phyloP scores from a whole-genome alignment of 805 yeast genomes.

The Wickerhamiella vanderwaltii region DNA sequence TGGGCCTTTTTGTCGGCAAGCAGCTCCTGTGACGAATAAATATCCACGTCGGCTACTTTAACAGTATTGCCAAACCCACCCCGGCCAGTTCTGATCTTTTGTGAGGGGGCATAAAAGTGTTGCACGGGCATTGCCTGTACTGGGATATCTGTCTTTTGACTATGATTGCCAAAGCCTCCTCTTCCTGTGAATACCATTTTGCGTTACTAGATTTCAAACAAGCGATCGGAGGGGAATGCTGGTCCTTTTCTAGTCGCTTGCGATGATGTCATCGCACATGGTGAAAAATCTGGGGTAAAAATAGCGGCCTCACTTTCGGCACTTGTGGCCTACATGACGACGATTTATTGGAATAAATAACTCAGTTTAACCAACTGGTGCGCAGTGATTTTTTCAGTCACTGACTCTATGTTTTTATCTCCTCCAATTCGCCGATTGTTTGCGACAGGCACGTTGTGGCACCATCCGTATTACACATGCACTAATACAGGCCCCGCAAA shows the following conservation, averaged over 20 bases:
- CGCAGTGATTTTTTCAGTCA: too few relatives aligned
- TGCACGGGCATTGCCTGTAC: slow-evolving; percentile 27
- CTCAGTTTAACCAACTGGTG: too few relatives aligned
- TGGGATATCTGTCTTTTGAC: slow-evolving; percentile 8
- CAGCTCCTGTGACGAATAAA: slow-evolving; percentile 26
- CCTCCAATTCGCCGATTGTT: background rate
- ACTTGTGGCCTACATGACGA: too few relatives aligned
- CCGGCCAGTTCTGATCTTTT: slow-evolving; percentile 28
- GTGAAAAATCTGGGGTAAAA: slow-evolving; percentile 8
- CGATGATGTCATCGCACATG: slow-evolving; percentile 8
- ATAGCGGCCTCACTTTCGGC: too few relatives aligned
- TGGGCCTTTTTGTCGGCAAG: slow-evolving; percentile 25
- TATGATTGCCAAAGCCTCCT: slow-evolving; percentile 26
- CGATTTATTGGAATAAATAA: too few relatives aligned
- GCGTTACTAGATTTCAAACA: background rate
- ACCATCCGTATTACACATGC: too few relatives aligned
- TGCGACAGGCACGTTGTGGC: background rate
- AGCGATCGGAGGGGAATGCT: background rate
- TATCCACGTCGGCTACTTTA: slow-evolving; percentile 23
- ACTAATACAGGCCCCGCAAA: too few relatives aligned
- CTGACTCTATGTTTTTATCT: background rate
- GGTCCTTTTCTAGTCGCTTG: background rate
- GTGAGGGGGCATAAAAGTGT: slow-evolving; percentile 26
- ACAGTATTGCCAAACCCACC: slow-evolving; percentile 31
- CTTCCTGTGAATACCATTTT: slow-evolving; percentile 25